A percentile compares a stretch with the other conserved stretches of the same genome.
phyloP scores from a whole-genome alignment of 129 eudicot genomes.

The Flaveria brownii region DNA sequence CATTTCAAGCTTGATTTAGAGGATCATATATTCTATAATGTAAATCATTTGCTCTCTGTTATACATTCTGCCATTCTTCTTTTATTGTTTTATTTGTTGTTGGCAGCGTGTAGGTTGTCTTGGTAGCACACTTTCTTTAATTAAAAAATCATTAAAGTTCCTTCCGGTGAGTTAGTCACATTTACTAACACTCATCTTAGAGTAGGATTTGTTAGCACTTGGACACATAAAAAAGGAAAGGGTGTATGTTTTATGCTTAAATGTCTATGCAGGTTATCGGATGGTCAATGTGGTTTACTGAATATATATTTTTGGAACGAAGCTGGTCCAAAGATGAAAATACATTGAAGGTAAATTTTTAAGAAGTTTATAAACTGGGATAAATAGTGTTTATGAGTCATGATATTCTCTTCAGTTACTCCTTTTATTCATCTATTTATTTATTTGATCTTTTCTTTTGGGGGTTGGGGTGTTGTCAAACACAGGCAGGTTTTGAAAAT shows the following conservation, averaged over 20 bases:
- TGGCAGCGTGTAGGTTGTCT: conserved; percentile 88
- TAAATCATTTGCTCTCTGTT: not conserved
- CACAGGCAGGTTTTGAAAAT: conserved; percentile 54
- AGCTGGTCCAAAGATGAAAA: conserved; percentile 63
- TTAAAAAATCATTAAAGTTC: conserved; percentile 74
- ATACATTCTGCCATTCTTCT: not conserved
- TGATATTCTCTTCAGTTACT: not conserved
- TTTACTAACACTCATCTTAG: not conserved
- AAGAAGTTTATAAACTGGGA: not conserved
- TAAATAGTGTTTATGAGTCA: conserved; percentile 12
- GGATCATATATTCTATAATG: not conserved
- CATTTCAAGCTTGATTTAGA: not conserved
- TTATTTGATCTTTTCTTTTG: not conserved
- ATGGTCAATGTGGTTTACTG: conserved; percentile 83
- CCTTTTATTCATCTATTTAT: not conserved
- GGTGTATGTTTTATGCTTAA: not conserved
- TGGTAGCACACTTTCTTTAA: conserved; percentile 77
- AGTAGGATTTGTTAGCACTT: not conserved
- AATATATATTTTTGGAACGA: conserved; percentile 63
- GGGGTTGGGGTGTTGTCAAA: not conserved
- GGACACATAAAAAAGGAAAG: not conserved
- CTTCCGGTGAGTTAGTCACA: conserved; percentile 66
- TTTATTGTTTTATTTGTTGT: conserved; percentile 16
- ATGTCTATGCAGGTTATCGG: conserved; percentile 62
- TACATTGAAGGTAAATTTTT: conserved; percentile 46